Conservation (phyloP, 306 rosid species). For the Quercus ilex region DNA sequence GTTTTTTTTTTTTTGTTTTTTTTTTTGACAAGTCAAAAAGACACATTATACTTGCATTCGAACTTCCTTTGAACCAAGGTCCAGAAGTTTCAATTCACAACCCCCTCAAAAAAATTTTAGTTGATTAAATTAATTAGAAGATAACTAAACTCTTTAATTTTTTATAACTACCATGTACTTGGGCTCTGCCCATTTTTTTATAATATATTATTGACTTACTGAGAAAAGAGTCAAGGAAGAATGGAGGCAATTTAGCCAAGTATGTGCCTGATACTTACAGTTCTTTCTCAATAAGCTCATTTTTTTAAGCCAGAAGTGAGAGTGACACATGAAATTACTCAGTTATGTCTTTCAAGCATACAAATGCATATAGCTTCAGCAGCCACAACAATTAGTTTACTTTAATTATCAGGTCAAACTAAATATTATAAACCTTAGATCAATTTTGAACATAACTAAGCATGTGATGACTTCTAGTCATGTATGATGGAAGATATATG, state of each 20-base stretch:
- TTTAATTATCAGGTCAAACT: background rate
- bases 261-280: background rate
- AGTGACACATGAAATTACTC: background rate
- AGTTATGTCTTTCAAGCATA: background rate
- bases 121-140: background rate
- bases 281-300: background rate
- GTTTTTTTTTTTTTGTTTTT: no score
- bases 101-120: background rate
- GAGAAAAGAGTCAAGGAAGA: background rate
- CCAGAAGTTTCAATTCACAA: background rate
- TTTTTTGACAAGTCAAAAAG: background rate
- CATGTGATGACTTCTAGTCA: background rate
- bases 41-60: background rate
- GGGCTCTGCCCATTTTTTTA: background rate
- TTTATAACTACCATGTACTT: background rate
- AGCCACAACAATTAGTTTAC: background rate
- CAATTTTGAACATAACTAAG: background rate
- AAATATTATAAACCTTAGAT: background rate
- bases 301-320: background rate
- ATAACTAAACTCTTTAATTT: background rate
- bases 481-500: background rate
- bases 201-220: background rate
- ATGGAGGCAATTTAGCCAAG: background rate
- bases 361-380: background rate
- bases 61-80: background rate